These are phyloP conservation scores for Termitomyces eurrhizus DNA, from an alignment of 768 basidiomycete species.

Conservation along the genomic window DNA sequence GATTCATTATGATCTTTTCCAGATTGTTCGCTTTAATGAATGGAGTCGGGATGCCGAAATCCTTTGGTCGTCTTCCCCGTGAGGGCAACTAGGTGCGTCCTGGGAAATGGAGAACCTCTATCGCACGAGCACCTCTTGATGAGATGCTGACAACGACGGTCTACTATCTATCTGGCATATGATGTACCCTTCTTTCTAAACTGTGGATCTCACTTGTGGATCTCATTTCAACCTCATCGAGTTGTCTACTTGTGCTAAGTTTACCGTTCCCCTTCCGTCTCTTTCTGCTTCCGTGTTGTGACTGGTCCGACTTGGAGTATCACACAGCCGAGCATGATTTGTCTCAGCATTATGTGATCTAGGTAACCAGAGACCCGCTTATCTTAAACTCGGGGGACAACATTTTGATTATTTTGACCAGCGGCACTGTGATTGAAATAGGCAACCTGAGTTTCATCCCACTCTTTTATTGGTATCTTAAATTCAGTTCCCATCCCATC, in stretches of 20 bases:
- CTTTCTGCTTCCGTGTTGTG: neutral
- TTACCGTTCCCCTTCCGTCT: neutral
- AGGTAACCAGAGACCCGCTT: too few species aligned
- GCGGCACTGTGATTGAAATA: too few species aligned
- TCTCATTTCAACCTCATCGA: too few species aligned
- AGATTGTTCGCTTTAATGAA: neutral
- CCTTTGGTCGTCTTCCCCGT: neutral
- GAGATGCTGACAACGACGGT: neutral
- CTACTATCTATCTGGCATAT: too few species aligned
- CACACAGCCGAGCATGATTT: too few species aligned
- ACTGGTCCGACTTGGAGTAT: too few species aligned
- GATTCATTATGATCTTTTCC: neutral
- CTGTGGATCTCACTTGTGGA: too few species aligned
- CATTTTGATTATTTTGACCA: too few species aligned
- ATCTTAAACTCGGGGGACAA: neutral
- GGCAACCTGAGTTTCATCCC: neutral
- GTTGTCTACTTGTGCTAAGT: too few species aligned
- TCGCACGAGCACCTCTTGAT: neutral
- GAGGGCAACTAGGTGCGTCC: neutral
- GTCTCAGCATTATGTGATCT: too few species aligned
- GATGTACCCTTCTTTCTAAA: too few species aligned
- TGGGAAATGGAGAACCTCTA: neutral
- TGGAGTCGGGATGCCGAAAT: too few species aligned
- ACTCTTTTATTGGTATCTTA: neutral
- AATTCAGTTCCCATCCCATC: neutral